Evolutionary conservation across 1,284 basidiomycete species (phyloP), one percentile per base, ranked within the genome.

Genomic region (Cryptococcus sp.): DNA sequence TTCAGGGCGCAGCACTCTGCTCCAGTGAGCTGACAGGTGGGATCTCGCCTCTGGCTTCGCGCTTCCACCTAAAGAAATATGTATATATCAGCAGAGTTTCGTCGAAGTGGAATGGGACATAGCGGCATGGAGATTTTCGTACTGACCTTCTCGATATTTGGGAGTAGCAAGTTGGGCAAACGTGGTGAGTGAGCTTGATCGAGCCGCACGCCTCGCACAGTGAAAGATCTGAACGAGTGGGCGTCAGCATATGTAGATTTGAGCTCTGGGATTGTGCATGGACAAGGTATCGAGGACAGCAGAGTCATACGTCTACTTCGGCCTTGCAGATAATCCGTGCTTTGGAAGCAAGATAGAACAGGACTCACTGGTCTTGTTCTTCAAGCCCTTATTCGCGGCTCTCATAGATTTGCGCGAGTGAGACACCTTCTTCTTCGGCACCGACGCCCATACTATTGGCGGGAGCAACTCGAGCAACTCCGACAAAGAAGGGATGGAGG

Each of bases 341-440:
- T 13, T 34, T 34, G 29, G 5, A 34, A 34, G 2, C 3, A 10
- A 34, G 29, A 34, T 34, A 34, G 29, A 34, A 2, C 25, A 11
- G 17, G 0, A 81, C 89, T 65, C 71, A 93, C 95, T 94, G 56
- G 87, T 86, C 76, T 93, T 93, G 78, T 97, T 93, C 78, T 94
- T 93, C 68, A 97, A 80, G 0, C 93, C 93, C 79, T 98, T 98
- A 78, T 95, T 93, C 3, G 93, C 89, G 56, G 86, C 86, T 29
- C 94, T 84, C 93, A 97, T 97, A n/a, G 87, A 85, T 78, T 98
- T 98, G 50, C 91, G 83, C 29, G 91, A 93, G 77, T 97, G 94
- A 0, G 93, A 93, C 10, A 87, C 85, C 81, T 96, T 96, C 79
- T 89, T 90, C 81, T 98, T 98, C 17, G 95, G 95, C 3, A 95